These are phyloP conservation scores for Staphylotrichum longicolle DNA, from an alignment of 495 filamentous ascomycete species.

Conservation along the genomic window DNA sequence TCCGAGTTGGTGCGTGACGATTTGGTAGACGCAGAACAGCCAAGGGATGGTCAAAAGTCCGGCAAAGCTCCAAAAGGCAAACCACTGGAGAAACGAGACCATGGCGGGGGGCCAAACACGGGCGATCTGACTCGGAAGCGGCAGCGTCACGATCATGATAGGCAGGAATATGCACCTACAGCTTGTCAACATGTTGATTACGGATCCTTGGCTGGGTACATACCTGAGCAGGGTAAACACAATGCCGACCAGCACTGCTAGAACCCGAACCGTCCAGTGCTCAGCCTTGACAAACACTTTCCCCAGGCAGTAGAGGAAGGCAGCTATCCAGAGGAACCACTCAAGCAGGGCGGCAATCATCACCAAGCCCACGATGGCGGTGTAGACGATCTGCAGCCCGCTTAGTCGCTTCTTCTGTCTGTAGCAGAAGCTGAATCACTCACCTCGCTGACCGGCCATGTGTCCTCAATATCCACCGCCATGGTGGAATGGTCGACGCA, in stretches of 20 bases:
- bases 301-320: slow-evolving; percentile 85
- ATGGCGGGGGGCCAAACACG: slow-evolving; percentile 65
- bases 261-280: slow-evolving; percentile 71
- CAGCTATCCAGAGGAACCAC: slow-evolving; percentile 91
- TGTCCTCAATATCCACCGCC: slow-evolving; percentile 38
- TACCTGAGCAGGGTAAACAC: slow-evolving; percentile 75
- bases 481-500: slow-evolving; percentile 30
- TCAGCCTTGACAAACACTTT: slow-evolving; percentile 93
- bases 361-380: slow-evolving; percentile 74
- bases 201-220: slow-evolving; percentile 13
- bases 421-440: slow-evolving; percentile 22
- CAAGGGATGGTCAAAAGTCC: slow-evolving; percentile 81
- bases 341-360: slow-evolving; percentile 85
- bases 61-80: slow-evolving; percentile 94
- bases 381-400: slow-evolving; percentile 58
- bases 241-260: slow-evolving; percentile 72
- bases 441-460: slow-evolving; percentile 68
- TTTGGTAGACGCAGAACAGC: slow-evolving; percentile 88
- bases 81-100: slow-evolving; percentile 81
- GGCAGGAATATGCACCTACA: slow-evolving; percentile 80
- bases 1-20: slow-evolving; percentile 82
- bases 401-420: background rate
- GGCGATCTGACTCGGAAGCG: slow-evolving; percentile 69
- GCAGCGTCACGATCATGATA: slow-evolving; percentile 92
- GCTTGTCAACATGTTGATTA: background rate